These are phyloP conservation scores for Kandelia obovata DNA, from an alignment of 345 rosid species.

Conservation along the genomic window DNA sequence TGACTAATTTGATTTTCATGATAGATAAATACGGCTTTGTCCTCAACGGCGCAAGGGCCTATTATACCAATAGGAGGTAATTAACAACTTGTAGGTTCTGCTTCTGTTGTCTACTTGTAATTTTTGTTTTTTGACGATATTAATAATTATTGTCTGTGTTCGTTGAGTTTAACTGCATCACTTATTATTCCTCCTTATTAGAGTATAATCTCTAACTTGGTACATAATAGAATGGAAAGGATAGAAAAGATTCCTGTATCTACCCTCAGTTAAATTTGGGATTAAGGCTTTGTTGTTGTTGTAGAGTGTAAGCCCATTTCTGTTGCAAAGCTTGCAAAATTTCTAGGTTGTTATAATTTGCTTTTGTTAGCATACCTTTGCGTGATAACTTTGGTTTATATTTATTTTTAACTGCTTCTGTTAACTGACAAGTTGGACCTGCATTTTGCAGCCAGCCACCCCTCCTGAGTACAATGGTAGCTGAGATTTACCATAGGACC, in stretches of 20 bases:
- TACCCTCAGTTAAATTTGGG: too few relatives aligned
- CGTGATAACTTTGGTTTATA: too few relatives aligned
- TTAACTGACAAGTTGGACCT: too few relatives aligned
- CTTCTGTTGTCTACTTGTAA: neutral
- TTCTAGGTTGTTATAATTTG: neutral
- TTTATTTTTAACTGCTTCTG: too few relatives aligned
- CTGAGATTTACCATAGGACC: slow-evolving; percentile 58
- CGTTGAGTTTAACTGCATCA: too few relatives aligned
- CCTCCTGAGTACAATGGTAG: slow-evolving; percentile 79
- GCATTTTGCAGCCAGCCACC: slow-evolving; percentile 73
- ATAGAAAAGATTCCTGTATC: too few relatives aligned
- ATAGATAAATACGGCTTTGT: slow-evolving; percentile 67
- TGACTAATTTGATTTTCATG: slow-evolving; percentile 62
- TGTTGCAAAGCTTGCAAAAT: neutral
- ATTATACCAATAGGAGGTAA: slow-evolving; percentile 86
- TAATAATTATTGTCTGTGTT: neutral
- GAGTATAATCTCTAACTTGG: too few relatives aligned
- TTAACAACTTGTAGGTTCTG: neutral
- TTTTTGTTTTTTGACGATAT: neutral
- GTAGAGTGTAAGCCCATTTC: too few relatives aligned
- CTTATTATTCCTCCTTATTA: too few relatives aligned
- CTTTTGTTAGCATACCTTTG: neutral
- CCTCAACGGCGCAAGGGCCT: slow-evolving; percentile 75
- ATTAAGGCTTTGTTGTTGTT: too few relatives aligned
- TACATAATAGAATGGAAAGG: too few relatives aligned